These are phyloP conservation scores for Cicer cuneatum DNA, from an alignment of 306 rosid species.

Conservation along the genomic window DNA sequence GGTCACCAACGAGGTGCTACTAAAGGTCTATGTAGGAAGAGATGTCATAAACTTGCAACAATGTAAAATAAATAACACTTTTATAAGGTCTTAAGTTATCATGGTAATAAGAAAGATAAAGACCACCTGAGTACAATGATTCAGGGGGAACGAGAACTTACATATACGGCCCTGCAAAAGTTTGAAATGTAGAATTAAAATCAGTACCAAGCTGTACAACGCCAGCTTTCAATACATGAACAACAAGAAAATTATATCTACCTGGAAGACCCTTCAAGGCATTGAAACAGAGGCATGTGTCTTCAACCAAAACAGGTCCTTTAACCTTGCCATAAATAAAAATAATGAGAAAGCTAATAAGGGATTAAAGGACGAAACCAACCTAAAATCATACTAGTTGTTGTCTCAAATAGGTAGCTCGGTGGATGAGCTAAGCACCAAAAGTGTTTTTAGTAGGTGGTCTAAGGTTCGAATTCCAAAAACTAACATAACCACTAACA, in stretches of 20 bases:
- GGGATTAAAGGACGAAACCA: neutral
- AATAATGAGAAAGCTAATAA: constrained; percentile 8
- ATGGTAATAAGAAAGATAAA: constrained; percentile 20
- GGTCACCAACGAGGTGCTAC: too few relatives aligned
- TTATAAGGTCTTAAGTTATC: neutral
- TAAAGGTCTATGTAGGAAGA: too few relatives aligned
- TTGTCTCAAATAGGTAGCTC: neutral
- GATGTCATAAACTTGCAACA: neutral
- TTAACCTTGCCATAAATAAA: constrained; percentile 63
- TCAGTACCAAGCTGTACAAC: constrained; percentile 29
- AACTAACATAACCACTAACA: neutral
- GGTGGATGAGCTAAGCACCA: neutral
- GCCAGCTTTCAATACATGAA: constrained; percentile 7
- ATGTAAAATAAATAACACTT: constrained; percentile 5
- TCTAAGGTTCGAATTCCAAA: neutral
- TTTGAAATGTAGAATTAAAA: constrained; percentile 43
- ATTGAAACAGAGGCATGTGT: constrained; percentile 97
- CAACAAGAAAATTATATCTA: constrained; percentile 42
- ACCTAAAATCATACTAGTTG: constrained; percentile 16
- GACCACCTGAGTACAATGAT: constrained; percentile 49
- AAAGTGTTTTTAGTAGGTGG: neutral
- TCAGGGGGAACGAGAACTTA: constrained; percentile 59
- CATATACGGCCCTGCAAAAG: constrained; percentile 94
- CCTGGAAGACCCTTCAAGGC: constrained; percentile 98
- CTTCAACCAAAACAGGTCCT: constrained; percentile 97